A percentile compares a stretch with the other conserved stretches of the same genome.
Evolutionary conservation across 129 eudicot species (phyloP).

Genomic region (Pulicaria dysenterica): DNA sequence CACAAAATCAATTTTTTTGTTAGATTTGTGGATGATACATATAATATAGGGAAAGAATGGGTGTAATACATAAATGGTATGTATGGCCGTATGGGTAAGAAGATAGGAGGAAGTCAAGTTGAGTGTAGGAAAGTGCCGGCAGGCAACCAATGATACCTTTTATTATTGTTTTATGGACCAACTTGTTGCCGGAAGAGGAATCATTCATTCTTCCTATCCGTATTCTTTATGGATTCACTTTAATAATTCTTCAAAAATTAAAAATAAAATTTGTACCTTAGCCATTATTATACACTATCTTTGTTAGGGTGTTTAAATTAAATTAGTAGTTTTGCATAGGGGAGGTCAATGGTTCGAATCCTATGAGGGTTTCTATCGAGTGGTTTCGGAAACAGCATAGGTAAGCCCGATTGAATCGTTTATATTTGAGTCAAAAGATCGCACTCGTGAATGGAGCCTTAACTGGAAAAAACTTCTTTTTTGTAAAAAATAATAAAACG

Average conservation of each 20-base stretch:
- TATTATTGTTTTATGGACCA: conserved; percentile 32
- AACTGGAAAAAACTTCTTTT: too few species aligned
- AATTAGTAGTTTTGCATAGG: too few species aligned
- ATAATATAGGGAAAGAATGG: background rate
- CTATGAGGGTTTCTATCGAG: too few species aligned
- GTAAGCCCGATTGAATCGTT: too few species aligned
- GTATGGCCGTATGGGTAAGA: background rate
- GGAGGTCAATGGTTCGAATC: too few species aligned
- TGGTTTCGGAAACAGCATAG: too few species aligned
- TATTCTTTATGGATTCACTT: too few species aligned
- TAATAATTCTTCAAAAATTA: background rate
- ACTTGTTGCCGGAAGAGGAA: conserved; percentile 37
- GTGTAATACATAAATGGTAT: background rate
- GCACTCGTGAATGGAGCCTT: too few species aligned
- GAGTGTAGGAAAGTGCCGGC: conserved; percentile 43
- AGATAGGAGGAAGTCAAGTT: conserved; percentile 22
- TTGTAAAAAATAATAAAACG: too few species aligned
- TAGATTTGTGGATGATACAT: background rate
- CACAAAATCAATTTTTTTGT: background rate
- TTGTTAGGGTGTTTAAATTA: too few species aligned
- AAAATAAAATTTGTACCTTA: background rate
- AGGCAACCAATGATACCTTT: conserved; percentile 14
- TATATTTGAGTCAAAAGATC: too few species aligned
- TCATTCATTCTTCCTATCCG: conserved; percentile 16
- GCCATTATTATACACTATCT: background rate